Evolutionary conservation across 225 moss, liverwort and hornwort genomes (phyloP).

Genomic region (Neckera pumila): DNA sequence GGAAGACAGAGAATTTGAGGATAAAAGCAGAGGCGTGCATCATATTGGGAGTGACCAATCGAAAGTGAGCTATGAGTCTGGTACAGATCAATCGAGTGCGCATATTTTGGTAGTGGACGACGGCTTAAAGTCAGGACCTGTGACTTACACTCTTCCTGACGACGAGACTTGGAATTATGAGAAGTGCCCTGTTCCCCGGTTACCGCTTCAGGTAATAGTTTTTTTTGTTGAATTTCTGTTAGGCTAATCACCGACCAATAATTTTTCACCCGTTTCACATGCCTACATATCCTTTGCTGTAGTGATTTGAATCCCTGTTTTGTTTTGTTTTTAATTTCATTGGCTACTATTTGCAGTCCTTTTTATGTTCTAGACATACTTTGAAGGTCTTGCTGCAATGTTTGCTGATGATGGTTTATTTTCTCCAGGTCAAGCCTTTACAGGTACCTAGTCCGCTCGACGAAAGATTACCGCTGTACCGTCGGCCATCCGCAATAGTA

Average conservation of each 20-base stretch:
- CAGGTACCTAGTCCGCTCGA: conserved; percentile 1
- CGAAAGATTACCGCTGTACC: background rate
- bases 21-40: background rate
- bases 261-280: background rate
- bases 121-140: background rate
- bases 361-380: background rate
- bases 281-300: background rate
- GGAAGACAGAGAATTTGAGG: background rate
- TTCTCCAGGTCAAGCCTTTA: conserved; percentile 27
- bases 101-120: background rate
- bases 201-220: conserved; percentile 24
- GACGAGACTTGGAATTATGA: conserved; percentile 10
- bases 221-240: background rate
- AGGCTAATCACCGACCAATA: background rate
- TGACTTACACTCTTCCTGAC: background rate
- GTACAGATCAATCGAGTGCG: background rate
- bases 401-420: background rate
- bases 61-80: background rate
- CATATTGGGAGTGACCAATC: background rate
- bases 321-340: background rate
- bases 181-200: conserved; percentile 15
- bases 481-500: background rate
- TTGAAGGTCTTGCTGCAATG: background rate
- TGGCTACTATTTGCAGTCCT: background rate
- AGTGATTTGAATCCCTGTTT: background rate